Evolutionary conservation across 179 eudicot species (phyloP).

Genomic region (Drosera spatulata): DNA sequence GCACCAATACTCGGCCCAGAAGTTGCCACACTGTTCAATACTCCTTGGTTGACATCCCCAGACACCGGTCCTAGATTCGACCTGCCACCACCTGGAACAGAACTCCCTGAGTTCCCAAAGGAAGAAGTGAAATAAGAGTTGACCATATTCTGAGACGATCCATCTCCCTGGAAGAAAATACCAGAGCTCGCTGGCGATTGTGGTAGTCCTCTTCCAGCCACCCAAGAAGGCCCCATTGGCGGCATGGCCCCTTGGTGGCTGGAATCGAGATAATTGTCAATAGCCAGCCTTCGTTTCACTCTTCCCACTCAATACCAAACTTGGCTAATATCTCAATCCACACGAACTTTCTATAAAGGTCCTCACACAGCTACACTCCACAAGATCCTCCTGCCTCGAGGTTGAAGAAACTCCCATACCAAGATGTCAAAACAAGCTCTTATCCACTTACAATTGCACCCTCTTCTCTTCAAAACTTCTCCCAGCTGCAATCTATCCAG

Average conservation of each 20-base stretch:
- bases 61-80: slow-evolving; percentile 50
- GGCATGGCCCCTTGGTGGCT: slow-evolving; percentile 47
- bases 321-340: too few relatives aligned
- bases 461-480: too few relatives aligned
- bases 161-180: slow-evolving; percentile 80
- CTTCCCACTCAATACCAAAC: too few relatives aligned
- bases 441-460: too few relatives aligned
- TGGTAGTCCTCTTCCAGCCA: slow-evolving; percentile 49
- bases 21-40: slow-evolving; percentile 51
- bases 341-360: too few relatives aligned
- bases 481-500: too few relatives aligned
- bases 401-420: too few relatives aligned
- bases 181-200: slow-evolving; percentile 84
- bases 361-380: too few relatives aligned
- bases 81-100: slow-evolving; percentile 48
- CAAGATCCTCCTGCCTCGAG: too few relatives aligned
- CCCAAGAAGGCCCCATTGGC: slow-evolving; percentile 65
- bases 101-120: slow-evolving; percentile 63
- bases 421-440: too few relatives aligned
- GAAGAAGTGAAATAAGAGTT: slow-evolving; percentile 65
- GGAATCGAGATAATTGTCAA: slow-evolving; percentile 51
- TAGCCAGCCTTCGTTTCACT: slow-evolving; percentile 20
- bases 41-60: slow-evolving; percentile 48
- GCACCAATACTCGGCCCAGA: slow-evolving; percentile 89
- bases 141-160: slow-evolving; percentile 42